These are phyloP conservation scores for Cercospora sp. DNA, from an alignment of 2,329 filamentous ascomycete genomes.

Conservation along the genomic window DNA sequence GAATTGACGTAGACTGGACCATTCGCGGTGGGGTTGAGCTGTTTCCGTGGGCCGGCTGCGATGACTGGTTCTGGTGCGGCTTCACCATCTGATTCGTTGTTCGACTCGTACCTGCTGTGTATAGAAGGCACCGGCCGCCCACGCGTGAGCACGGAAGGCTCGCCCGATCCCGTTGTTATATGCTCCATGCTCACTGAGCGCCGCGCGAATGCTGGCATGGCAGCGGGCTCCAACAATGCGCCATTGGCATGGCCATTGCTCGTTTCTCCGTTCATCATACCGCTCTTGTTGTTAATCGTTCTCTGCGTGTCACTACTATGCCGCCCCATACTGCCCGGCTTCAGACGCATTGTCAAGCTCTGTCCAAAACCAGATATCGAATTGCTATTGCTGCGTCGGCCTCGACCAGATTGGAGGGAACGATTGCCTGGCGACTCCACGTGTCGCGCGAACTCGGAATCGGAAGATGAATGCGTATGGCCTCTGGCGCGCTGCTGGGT, in stretches of 20 bases:
- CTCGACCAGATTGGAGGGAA: slow-evolving; percentile 36
- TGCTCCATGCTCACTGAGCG: slow-evolving; percentile 75
- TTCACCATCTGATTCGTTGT: slow-evolving; percentile 60
- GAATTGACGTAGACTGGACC: slow-evolving; percentile 40
- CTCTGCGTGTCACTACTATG: slow-evolving; percentile 29
- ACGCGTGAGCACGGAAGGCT: slow-evolving; percentile 47
- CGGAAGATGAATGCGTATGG: slow-evolving; percentile 63
- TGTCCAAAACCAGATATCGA: slow-evolving; percentile 58
- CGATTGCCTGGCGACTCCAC: slow-evolving; percentile 39
- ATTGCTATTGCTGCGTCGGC: slow-evolving; percentile 77
- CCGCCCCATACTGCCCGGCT: slow-evolving; percentile 21
- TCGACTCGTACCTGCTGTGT: slow-evolving; percentile 43
- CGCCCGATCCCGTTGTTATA: slow-evolving; percentile 51
- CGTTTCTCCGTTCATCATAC: slow-evolving; percentile 17
- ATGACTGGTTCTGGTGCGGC: slow-evolving; percentile 85
- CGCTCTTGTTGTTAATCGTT: slow-evolving; percentile 13
- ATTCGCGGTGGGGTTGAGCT: slow-evolving; percentile 43
- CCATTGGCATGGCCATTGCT: slow-evolving; percentile 46
- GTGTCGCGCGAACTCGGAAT: slow-evolving; percentile 56
- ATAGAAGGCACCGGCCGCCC: slow-evolving; percentile 47
- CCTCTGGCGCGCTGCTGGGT: slow-evolving; percentile 50
- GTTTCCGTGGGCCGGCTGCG: slow-evolving; percentile 71
- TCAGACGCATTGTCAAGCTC: slow-evolving; percentile 21
- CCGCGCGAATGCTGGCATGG: slow-evolving; percentile 47
- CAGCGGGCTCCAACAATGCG: slow-evolving; percentile 59